A percentile compares a stretch with the other conserved stretches of the same genome.
These are phyloP conservation scores for Senna tora DNA, from an alignment of 306 rosid species.

Conservation along the genomic window DNA sequence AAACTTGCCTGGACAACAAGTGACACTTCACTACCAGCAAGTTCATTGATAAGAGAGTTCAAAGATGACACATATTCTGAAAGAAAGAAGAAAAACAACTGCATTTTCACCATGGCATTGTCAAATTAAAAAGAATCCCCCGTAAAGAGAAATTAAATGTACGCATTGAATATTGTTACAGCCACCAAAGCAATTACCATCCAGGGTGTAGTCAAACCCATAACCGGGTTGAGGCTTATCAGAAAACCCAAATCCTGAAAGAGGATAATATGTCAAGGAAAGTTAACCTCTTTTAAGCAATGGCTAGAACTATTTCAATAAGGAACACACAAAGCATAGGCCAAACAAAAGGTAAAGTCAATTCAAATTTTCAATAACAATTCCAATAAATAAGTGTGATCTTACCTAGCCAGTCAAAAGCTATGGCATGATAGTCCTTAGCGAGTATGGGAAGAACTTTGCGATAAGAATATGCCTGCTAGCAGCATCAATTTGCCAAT, in stretches of 20 bases:
- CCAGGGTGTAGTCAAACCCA: conserved; percentile 86
- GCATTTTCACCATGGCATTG: not conserved
- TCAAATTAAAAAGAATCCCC: conserved; percentile 24
- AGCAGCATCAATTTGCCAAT: conserved; percentile 36
- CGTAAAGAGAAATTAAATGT: not conserved
- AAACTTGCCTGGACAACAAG: conserved; percentile 76
- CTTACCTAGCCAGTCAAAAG: conserved; percentile 94
- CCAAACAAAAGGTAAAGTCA: conserved; percentile 21
- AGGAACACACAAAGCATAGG: conserved; percentile 24
- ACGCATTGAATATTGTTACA: not conserved
- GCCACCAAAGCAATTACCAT: conserved; percentile 56
- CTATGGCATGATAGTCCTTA: conserved; percentile 58
- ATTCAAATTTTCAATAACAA: conserved; percentile 14
- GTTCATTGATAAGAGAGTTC: conserved; percentile 66
- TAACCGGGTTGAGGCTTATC: conserved; percentile 94
- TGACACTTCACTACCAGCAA: conserved; percentile 61
- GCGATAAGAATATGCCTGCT: conserved; percentile 86
- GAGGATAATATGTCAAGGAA: conserved; percentile 35
- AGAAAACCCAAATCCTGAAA: conserved; percentile 87
- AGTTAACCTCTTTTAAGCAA: not conserved
- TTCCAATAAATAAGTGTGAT: conserved; percentile 30
- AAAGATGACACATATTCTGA: conserved; percentile 80
- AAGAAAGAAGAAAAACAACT: conserved; percentile 28
- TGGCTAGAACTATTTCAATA: not conserved
- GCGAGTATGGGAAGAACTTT: conserved; percentile 83